Percentiles rank a stretch among this genome's conserved stretches.
Conservation (phyloP, 495 filamentous ascomycete genomes). For the Trichoderma erinaceum region DNA sequence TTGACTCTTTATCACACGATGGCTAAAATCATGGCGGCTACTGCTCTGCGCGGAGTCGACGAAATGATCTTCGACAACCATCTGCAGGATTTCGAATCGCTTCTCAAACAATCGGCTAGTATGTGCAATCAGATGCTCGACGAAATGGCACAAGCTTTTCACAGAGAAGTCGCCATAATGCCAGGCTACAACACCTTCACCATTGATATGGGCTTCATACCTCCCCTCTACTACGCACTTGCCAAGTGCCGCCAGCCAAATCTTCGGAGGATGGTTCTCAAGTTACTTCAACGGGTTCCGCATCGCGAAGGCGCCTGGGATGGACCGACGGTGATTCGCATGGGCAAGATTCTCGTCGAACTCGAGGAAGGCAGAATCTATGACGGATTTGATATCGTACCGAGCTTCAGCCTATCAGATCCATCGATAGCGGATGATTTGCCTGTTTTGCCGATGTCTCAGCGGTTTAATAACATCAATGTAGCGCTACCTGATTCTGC, state of each 20-base stretch:
- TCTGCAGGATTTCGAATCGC: constrained; percentile 32
- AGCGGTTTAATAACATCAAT: background rate
- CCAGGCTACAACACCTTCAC: constrained; percentile 28
- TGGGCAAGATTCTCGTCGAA: constrained; percentile 30
- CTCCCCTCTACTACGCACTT: constrained; percentile 47
- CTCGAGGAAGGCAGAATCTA: constrained; percentile 34
- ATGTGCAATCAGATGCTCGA: constrained; percentile 23
- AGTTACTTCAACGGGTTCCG: constrained; percentile 28
- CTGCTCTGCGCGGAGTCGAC: constrained; percentile 28
- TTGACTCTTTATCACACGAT: constrained; percentile 41
- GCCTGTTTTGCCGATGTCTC: background rate
- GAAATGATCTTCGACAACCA: constrained; percentile 40
- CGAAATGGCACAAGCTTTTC: background rate
- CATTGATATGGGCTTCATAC: constrained; percentile 45
- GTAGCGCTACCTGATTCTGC: background rate
- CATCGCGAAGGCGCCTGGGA: constrained; percentile 53
- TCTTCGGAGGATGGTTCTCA: constrained; percentile 40
- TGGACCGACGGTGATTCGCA: constrained; percentile 19
- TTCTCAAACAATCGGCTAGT: constrained; percentile 29
- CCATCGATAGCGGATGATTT: background rate
- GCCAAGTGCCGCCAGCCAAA: constrained; percentile 50
- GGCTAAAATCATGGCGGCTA: constrained; percentile 41
- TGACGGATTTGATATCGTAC: constrained; percentile 18
- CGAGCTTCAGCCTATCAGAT: background rate
- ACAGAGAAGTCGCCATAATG: background rate